phyloP scores from a whole-genome alignment of 352 stramenopile genomes.

The Elongisporangium undulatum region DNA sequence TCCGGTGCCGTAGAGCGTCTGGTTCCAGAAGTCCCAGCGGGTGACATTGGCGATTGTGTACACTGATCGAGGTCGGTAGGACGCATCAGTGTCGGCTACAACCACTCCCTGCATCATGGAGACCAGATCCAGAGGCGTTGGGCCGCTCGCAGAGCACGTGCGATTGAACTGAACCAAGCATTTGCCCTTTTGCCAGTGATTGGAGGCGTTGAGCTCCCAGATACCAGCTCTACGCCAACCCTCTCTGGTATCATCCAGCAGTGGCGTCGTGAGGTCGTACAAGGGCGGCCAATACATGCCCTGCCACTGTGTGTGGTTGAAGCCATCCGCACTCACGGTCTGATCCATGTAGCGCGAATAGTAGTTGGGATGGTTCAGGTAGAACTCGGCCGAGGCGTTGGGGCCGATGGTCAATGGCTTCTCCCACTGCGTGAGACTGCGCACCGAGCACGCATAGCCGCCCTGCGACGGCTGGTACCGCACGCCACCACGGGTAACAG shows the following conservation, averaged over 20 bases:
- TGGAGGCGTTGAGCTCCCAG: conserved; percentile 55
- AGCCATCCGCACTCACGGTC: conserved; percentile 65
- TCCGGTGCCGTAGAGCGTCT: conserved; percentile 34
- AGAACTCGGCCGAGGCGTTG: conserved; percentile 52
- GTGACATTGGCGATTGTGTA: conserved; percentile 64
- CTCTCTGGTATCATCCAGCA: conserved; percentile 90
- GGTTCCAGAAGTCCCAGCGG: conserved; percentile 60
- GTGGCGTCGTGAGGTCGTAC: conserved; percentile 78
- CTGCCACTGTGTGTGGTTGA: conserved; percentile 86
- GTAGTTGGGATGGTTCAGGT: conserved; percentile 95
- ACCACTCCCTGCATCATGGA: conserved; percentile 15
- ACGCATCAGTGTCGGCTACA: conserved; percentile 91
- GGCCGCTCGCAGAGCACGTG: conserved; percentile 44
- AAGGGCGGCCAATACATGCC: conserved; percentile 90
- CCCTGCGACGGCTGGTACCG: conserved; percentile 82
- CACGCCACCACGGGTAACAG: conserved; percentile 28
- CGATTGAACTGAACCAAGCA: conserved; percentile 93
- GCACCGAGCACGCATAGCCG: conserved; percentile 93
- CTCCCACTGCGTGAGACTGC: conserved; percentile 94
- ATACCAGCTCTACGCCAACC: conserved; percentile 88
- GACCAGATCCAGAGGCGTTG: conserved; percentile 30
- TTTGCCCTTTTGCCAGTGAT: conserved; percentile 90
- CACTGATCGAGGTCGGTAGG: conserved; percentile 78
- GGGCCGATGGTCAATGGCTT: conserved; percentile 58
- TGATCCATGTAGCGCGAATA: conserved; percentile 96